Base-by-base conservation (phyloP, 2,329 filamentous ascomycete species). In the Cercospora sojina region DNA sequence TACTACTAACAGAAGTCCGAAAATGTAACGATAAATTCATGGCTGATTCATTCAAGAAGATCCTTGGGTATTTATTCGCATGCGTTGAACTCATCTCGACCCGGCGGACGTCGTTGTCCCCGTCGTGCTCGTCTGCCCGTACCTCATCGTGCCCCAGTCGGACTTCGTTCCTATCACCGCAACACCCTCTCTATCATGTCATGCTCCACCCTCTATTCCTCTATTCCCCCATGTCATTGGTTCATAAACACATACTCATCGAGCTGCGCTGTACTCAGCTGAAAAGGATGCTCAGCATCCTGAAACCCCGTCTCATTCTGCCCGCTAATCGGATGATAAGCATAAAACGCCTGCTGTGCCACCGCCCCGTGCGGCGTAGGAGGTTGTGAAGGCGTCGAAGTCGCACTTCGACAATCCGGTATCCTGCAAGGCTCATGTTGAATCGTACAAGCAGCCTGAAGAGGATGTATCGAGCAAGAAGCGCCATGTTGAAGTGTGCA, bases 231-330 rank as follows among this genome's bases (percentile, higher is more conserved):
- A 10, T 16, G 13, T 65, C 55, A 70, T 61, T 60, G 64, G 51
- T 65, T 68, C 69, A 70, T 68, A 57, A 69, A 71, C 64, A 67
- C 67, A 64, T 70, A 71, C 7, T 71, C 70, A 16, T 64, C 51
- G 31, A 71, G 63, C 53, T 69, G 68, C 38, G 58, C 61, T 20
- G 63, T 47, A 43, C 62, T 66, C 29, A 71, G 56, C 61, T 71
- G 69, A 41, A 71, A 71, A n/a, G 68, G 68, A 64, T 70, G 67
- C 27, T 71, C 70, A 4, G 69, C 67, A 59, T 70, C 69, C 13
- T 68, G 64, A 27, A 70, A 72, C 3, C 35, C 35, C 35, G 68
- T 43, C 16, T 70, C 70, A 29, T 41, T 49, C 10, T 71, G 65
- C 41, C 65, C 31, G 38, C 59, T 49, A 35, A 71, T 66, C 13